A percentile compares a stretch with the other conserved stretches of the same genome.
phyloP scores from a whole-genome alignment of 768 basidiomycete genomes.

The Lactarius akahatsu region DNA sequence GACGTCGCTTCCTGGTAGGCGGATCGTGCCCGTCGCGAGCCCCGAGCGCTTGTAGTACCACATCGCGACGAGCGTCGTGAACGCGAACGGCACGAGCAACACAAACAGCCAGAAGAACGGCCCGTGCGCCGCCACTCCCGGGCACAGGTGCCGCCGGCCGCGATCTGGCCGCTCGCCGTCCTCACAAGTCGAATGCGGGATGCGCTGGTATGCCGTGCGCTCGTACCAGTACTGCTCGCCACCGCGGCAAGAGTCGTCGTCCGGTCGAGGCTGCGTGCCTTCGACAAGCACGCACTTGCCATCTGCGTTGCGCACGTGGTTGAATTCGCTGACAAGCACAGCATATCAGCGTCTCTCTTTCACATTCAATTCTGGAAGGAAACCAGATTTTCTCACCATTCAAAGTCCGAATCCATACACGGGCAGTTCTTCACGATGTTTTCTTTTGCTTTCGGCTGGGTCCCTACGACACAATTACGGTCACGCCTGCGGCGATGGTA shows the following conservation, averaged over 20 bases:
- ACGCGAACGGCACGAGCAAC: constrained; percentile 69
- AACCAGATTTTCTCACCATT: constrained; percentile 64
- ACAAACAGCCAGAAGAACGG: constrained; percentile 84
- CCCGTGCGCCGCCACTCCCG: constrained; percentile 72
- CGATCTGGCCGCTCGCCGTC: constrained; percentile 78
- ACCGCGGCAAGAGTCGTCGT: constrained; percentile 60
- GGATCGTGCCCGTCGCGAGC: constrained; percentile 71
- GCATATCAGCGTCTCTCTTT: neutral
- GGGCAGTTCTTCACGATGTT: constrained; percentile 67
- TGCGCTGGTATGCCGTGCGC: constrained; percentile 86
- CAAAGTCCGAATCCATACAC: constrained; percentile 79
- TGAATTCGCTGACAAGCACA: constrained; percentile 74
- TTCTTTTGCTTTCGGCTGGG: constrained; percentile 52
- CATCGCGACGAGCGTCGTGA: constrained; percentile 73
- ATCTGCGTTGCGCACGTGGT: constrained; percentile 65
- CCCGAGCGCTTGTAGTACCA: constrained; percentile 83
- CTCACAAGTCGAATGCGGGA: constrained; percentile 84
- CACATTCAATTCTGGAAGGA: neutral
- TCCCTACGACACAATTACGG: constrained; percentile 80
- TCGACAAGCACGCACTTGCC: constrained; percentile 77
- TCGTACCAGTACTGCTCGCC: constrained; percentile 89
- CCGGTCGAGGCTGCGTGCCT: constrained; percentile 60
- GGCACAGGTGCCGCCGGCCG: constrained; percentile 74
- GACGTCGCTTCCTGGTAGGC: constrained; percentile 56
- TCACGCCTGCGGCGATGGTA: constrained; percentile 87